Evolutionary conservation across 306 rosid species (phyloP).

Genomic region (Begonia fuchsioides): DNA sequence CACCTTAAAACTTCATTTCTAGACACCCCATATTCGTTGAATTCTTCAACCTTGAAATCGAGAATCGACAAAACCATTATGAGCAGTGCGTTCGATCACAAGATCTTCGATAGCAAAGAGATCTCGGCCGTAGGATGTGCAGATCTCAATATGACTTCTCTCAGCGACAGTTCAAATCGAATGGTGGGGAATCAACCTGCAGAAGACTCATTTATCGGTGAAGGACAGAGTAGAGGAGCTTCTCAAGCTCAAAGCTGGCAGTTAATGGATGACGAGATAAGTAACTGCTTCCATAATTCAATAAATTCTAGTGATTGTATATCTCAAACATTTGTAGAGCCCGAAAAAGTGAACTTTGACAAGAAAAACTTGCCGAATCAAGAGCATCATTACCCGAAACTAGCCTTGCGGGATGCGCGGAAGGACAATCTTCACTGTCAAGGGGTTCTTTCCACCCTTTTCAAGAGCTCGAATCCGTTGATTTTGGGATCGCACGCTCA

Average conservation of each 20-base stretch:
- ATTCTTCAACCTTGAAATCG: neutral
- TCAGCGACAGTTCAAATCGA: constrained; percentile 32
- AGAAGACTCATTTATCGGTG: constrained; percentile 20
- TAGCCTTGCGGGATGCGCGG: constrained; percentile 21
- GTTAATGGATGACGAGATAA: constrained; percentile 50
- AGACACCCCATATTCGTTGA: constrained; percentile 24
- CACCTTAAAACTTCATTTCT: constrained; percentile 35
- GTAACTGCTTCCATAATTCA: constrained; percentile 48
- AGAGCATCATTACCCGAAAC: constrained; percentile 30
- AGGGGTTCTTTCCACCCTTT: constrained; percentile 35
- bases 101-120: constrained; percentile 21
- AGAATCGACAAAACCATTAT: too few relatives aligned
- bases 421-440: constrained; percentile 46
- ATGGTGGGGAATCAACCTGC: constrained; percentile 14
- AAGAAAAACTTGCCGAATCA: constrained; percentile 16
- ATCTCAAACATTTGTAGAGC: constrained; percentile 51
- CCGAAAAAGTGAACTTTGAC: constrained; percentile 23
- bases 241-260: constrained; percentile 72
- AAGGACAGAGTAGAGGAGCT: constrained; percentile 28
- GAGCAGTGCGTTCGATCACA: constrained; percentile 19
- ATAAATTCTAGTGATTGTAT: constrained; percentile 68
- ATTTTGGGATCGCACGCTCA: constrained; percentile 23
- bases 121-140: constrained; percentile 21
- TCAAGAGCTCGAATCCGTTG: constrained; percentile 40
- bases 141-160: constrained; percentile 27